A percentile compares a stretch with the other conserved stretches of the same genome.
phyloP scores from a whole-genome alignment of 352 stramenopile genomes.

The Phytophthora rubi region DNA sequence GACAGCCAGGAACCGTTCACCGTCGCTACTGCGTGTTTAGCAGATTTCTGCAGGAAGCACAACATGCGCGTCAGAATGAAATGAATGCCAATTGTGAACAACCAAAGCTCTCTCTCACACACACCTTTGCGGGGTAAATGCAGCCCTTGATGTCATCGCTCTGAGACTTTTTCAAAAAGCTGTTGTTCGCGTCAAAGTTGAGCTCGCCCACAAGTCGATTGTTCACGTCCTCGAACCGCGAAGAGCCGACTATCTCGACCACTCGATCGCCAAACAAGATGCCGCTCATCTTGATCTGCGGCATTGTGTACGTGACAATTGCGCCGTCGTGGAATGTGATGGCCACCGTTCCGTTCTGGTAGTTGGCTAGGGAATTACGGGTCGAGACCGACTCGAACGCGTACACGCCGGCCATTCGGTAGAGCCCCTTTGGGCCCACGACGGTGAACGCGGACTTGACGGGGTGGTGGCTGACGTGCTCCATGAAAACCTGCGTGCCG shows the following conservation, averaged over 20 bases:
- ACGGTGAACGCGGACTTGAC: constrained; percentile 70
- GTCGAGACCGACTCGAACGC: constrained; percentile 78
- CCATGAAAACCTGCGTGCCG: constrained; percentile 67
- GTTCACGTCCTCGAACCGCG: constrained; percentile 54
- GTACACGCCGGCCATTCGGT: constrained; percentile 61
- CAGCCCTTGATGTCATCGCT: constrained; percentile 75
- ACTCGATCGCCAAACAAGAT: constrained; percentile 75
- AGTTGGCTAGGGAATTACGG: constrained; percentile 74
- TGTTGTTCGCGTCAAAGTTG: constrained; percentile 68
- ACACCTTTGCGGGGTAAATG: constrained; percentile 63
- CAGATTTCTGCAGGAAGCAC: constrained; percentile 38
- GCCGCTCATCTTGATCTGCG: constrained; percentile 84
- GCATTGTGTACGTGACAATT: constrained; percentile 67
- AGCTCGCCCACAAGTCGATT: constrained; percentile 60
- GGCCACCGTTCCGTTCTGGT: constrained; percentile 51
- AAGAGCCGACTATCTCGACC: constrained; percentile 65
- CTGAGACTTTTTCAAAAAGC: constrained; percentile 71
- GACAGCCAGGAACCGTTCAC: constrained; percentile 74
- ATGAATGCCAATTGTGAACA: not conserved
- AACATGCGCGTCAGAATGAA: not conserved
- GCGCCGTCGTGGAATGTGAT: constrained; percentile 65
- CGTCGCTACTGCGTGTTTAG: constrained; percentile 52
- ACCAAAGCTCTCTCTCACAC: not conserved
- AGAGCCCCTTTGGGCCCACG: constrained; percentile 52
- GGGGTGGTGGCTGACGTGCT: constrained; percentile 79